Evolutionary conservation across 2,329 filamentous ascomycete genomes (phyloP).

Genomic region (Raffaelea ambrosiae): DNA sequence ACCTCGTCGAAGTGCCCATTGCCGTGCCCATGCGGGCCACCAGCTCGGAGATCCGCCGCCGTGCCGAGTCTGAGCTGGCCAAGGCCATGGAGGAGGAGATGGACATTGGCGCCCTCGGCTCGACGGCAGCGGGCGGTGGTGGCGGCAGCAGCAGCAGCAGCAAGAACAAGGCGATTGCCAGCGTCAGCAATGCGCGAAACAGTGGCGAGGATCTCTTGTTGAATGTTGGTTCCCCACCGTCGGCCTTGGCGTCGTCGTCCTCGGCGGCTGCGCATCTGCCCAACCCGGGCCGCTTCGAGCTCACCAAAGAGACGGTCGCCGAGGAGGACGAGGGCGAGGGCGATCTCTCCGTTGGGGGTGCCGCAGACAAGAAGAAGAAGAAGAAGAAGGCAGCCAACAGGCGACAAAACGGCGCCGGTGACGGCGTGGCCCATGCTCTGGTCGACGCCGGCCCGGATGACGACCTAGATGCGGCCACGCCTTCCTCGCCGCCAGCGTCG

Average conservation of each 20-base stretch:
- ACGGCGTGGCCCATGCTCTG: no score
- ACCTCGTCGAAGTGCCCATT: slow-evolving; percentile 90
- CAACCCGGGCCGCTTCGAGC: slow-evolving; percentile 67
- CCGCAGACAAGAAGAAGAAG: neutral
- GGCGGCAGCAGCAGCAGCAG: slow-evolving; percentile 23
- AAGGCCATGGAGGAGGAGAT: slow-evolving; percentile 68
- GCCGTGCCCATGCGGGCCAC: slow-evolving; percentile 82
- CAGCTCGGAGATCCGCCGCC: slow-evolving; percentile 73
- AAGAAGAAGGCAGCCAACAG: neutral
- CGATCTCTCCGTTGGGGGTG: slow-evolving; percentile 1
- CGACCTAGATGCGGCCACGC: slow-evolving; percentile 8
- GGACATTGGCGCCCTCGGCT: slow-evolving; percentile 61
- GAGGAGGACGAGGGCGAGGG: slow-evolving; percentile 26
- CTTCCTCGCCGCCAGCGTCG: slow-evolving; percentile 14
- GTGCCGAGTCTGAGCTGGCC: slow-evolving; percentile 21
- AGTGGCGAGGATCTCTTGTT: slow-evolving; percentile 57
- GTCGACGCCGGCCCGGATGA: neutral
- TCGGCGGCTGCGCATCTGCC: slow-evolving; percentile 39
- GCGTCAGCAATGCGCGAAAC: no score
- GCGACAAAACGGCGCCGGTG: no score
- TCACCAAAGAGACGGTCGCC: slow-evolving; percentile 37
- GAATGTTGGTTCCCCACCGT: slow-evolving; percentile 51
- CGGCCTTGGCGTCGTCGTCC: neutral
- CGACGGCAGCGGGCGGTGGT: neutral
- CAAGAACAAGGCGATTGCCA: slow-evolving; percentile 3